Evolutionary conservation across 2,329 filamentous ascomycete species (phyloP).

Genomic region (Colletotrichum ledebouriae): DNA sequence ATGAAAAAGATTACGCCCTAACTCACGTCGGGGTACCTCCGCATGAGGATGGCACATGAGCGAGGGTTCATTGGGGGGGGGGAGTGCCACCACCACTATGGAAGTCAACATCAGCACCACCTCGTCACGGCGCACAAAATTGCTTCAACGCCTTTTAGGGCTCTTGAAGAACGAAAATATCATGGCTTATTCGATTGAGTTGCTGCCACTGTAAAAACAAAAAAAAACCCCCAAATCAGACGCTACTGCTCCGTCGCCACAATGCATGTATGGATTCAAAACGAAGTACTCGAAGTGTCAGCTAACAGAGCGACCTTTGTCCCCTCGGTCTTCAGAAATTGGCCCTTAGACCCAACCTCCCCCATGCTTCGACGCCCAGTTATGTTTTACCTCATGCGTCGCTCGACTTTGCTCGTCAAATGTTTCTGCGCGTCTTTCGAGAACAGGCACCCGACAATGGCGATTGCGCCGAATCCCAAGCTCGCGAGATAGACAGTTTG

Average conservation of each 20-base stretch:
- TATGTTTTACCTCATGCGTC: constrained; percentile 48
- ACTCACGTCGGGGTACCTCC: no score
- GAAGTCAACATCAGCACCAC: no score
- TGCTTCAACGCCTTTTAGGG: no score
- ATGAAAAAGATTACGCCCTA: no score
- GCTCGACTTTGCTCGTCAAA: constrained; percentile 52
- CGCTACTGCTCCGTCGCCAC: constrained; percentile 11
- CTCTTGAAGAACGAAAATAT: neutral
- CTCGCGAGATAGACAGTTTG: constrained; percentile 57
- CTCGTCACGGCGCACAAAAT: no score
- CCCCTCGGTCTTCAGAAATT: neutral
- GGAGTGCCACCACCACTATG: no score
- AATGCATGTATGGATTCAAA: neutral
- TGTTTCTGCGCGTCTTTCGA: constrained; percentile 52
- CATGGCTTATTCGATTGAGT: constrained; percentile 10
- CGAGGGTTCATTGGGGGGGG: no score
- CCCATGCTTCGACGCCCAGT: neutral
- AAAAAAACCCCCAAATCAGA: neutral
- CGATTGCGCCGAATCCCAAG: constrained; percentile 55
- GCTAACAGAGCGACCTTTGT: constrained; percentile 14
- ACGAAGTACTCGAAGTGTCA: constrained; percentile 12
- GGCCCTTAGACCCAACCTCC: neutral
- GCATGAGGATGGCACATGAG: no score
- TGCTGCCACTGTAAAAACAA: constrained; percentile 4
- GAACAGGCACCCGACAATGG: constrained; percentile 53